Percentiles rank a stretch among this genome's conserved stretches.
phyloP scores from a whole-genome alignment of 2,329 filamentous ascomycete genomes.

The Paramyrothecium sp. region DNA sequence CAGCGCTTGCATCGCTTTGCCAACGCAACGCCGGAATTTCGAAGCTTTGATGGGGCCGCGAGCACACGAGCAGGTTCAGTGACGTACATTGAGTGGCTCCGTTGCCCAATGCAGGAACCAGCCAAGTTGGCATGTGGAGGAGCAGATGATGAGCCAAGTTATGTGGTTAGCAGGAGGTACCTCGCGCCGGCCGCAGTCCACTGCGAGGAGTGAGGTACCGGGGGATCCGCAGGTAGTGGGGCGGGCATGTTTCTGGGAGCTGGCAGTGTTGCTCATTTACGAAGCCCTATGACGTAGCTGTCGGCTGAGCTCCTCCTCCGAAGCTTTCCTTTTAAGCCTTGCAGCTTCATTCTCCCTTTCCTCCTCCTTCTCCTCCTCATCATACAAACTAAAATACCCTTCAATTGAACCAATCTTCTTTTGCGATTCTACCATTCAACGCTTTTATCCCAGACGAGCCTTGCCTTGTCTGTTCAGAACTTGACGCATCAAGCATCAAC shows the following conservation, averaged over 20 bases:
- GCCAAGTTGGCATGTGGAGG: background rate
- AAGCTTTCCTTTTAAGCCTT: slow-evolving; percentile 2
- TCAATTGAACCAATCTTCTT: background rate
- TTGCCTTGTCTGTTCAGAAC: background rate
- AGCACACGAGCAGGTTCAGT: slow-evolving; percentile 2
- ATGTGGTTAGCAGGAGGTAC: background rate
- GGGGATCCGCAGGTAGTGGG: background rate
- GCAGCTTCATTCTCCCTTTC: background rate
- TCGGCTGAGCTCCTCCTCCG: background rate
- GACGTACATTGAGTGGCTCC: background rate
- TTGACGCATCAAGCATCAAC: slow-evolving; percentile 3
- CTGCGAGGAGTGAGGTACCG: background rate
- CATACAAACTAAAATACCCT: background rate
- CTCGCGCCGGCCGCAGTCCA: background rate
- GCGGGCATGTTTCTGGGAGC: background rate
- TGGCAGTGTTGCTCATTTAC: background rate
- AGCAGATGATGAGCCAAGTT: background rate
- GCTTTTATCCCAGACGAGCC: background rate
- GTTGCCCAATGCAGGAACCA: background rate
- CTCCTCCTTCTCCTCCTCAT: background rate
- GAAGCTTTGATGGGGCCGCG: background rate
- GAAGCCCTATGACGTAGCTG: slow-evolving; percentile 2
- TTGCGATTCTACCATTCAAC: background rate
- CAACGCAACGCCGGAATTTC: background rate
- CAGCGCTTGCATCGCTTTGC: background rate